Evolutionary conservation across 108 stramenopile genomes (phyloP), one percentile per base, ranked within the genome.

Genomic region (Fragilariopsis cylindrus): DNA sequence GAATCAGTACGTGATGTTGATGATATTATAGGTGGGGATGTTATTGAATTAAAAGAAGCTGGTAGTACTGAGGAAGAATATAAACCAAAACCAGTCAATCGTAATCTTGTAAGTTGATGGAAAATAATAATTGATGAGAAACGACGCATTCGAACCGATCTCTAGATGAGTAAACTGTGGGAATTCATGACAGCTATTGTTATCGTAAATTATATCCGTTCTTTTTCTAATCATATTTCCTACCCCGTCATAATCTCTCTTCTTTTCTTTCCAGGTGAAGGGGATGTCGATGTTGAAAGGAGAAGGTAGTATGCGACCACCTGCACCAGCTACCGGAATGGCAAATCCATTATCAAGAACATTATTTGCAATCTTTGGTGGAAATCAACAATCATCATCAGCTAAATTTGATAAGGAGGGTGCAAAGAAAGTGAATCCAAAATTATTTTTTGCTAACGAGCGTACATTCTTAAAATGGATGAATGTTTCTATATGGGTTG

Each of bases 391-490:
- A 7, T 2, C 57, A 18, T 7, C 7, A 57, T n/a, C 11, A 18
- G 21, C 16, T 9, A 60, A 8, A 42, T 65, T 65, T 47, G n/a
- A 66, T 46, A 48, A 19, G 46, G 56, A 47, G 19, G 77, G 8
- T 84, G 86, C 49, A 74, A 86, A 62, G 87, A 93, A 83, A 72
- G 74, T 80, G 8, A 96, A 98, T 60, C 97, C 95, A 69, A 91
- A 88, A 78, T 92, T 92, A 18, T 96, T 94, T 73, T 96, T 96
- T 81, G 97, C 97, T 57, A 98, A 98, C 72, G 98, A 99, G 65
- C 86, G 98, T 18, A 99, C 98, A 1, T 97, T 99, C 73, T 70
- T 99, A 71, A 92, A 94, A 15, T 99, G 98, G 98, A 79, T 97
- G 84, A 92, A 94, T 68, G 77, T 88, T 48, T 84, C 92, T 44